These are phyloP conservation scores for Nelumbo lutea DNA, from an alignment of 164 flowering plant genomes.

Conservation along the genomic window DNA sequence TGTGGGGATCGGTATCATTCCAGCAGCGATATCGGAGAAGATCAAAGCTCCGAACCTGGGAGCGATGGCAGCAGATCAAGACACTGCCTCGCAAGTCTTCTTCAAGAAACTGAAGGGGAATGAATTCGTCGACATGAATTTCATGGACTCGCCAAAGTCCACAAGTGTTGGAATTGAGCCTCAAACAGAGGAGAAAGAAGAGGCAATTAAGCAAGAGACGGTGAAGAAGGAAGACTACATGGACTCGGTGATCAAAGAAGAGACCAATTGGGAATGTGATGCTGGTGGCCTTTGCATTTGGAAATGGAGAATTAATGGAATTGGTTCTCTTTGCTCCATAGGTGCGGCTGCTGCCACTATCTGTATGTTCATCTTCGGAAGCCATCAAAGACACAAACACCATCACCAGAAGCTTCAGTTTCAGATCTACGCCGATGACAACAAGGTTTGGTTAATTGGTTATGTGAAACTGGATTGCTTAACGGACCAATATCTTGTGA, in stretches of 20 bases:
- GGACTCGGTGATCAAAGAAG: conserved; percentile 14
- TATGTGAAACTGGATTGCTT: not conserved
- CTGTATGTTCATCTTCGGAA: conserved; percentile 45
- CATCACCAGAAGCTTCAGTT: conserved; percentile 40
- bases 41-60: conserved; percentile 8
- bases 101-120: conserved; percentile 44
- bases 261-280: conserved; percentile 1
- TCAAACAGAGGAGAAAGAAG: conserved; percentile 27
- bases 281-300: conserved; percentile 30
- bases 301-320: conserved; percentile 39
- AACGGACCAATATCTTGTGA: not conserved
- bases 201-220: conserved; percentile 8
- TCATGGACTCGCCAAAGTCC: conserved; percentile 35
- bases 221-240: conserved; percentile 14
- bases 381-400: conserved; percentile 23
- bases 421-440: conserved; percentile 40
- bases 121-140: conserved; percentile 63
- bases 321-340: conserved; percentile 54
- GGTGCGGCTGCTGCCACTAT: conserved; percentile 62
- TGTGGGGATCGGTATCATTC: conserved; percentile 9
- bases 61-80: conserved; percentile 30
- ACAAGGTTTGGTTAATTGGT: conserved; percentile 33
- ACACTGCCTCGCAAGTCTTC: conserved; percentile 33
- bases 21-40: conserved; percentile 2
- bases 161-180: conserved; percentile 14